Base-by-base conservation (phyloP, 1,284 basidiomycete genomes). In the Cryptococcus neoformans region DNA sequence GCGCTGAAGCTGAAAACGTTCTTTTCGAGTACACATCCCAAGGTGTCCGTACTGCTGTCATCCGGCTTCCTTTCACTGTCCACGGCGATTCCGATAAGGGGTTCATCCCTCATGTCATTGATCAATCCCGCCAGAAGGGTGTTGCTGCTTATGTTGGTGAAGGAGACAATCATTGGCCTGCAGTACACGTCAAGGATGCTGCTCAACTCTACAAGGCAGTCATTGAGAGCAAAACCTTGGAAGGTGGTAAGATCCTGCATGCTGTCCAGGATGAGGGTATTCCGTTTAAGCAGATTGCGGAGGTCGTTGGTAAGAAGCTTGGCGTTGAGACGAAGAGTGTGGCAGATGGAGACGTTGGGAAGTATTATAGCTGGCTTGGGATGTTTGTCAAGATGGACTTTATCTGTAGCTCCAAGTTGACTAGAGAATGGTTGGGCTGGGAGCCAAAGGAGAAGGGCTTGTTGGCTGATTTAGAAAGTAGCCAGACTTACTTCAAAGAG, bases 191-290 rank as follows among this genome's bases (percentile, higher is more conserved):
- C 39, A 40, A 58, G 9, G 73, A 73, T 54, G 62, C 59, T 2
- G 71, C 67, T 0, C 47, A 12, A 6, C 48, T 72, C 8, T 69
- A 62, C 53, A 54, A 58, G n/a, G 53, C 68, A 9, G 69, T 69
- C 0, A 38, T 71, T 28, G 64, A 66, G 21, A 59, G 55, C 42
- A 53, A 51, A 11, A 59, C 57, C 47, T 48, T 56, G 2, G 49
- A 59, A 2, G 51, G 51, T 3, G 66, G 63, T 0, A 38, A 49
- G 12, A 47, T 51, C 12, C 49, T 63, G 6, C 71, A 75, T 53
- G 63, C 49, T 2, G 59, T 63, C 6, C 60, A 39, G 6, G 62
- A 65, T 6, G 12, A 58, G 4, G 50, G 49, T 2, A 36, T 67
- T n/a, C 49, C 60, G 0, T 48, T 60, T 47, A 62, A 51, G 48